Base-by-base conservation (phyloP, 1,284 basidiomycete species). In the Polyporus tsugae region DNA sequence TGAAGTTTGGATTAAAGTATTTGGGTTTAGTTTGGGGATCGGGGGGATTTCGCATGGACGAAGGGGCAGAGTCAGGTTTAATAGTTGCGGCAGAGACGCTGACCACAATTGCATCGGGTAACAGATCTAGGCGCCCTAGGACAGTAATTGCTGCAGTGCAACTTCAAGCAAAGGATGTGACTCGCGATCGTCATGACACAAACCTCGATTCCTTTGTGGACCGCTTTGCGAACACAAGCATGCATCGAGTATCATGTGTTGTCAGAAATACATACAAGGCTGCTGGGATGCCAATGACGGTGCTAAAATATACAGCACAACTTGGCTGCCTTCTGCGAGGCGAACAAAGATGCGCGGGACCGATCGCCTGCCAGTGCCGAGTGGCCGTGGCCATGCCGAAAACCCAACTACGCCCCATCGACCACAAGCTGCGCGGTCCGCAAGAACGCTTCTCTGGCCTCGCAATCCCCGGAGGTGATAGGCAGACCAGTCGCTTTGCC, bases 361-460 rank as follows among this genome's bases (percentile, higher is more conserved):
- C 58, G 55, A 42, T 60, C 39, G n/a, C n/a, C 36, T 46, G 11
- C 59, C 41, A 61, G 15, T 44, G 41, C 46, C 46, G n/a, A 29
- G 36, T 39, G 9, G 36, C 57, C 38, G 38, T 38, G 35, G 19
- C 57, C 22, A 39, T 19, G 19, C 57, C 9, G 9, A 60, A 41
- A 39, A 11, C 38, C n/a, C 36, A 11, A 59, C 39, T 72, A 72
- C 10, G 62, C 61, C 53, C 66, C 65, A 25, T 72, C 71, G 49
- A 76, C 72, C 7, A 74, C 77, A 58, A 75, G 72, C 63, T 68
- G 70, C 5, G 77, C 79, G 33, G 77, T 70, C 62, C 75, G 69
- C 52, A 80, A 33, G 61, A 80, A 80, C 33, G 73, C 63, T 22
- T 71, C 72, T 65, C 67, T 72, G 36, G 66, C 70, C 53, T 68